Conservation (phyloP, 495 filamentous ascomycete genomes). For the Podospora pseudopauciseta region DNA sequence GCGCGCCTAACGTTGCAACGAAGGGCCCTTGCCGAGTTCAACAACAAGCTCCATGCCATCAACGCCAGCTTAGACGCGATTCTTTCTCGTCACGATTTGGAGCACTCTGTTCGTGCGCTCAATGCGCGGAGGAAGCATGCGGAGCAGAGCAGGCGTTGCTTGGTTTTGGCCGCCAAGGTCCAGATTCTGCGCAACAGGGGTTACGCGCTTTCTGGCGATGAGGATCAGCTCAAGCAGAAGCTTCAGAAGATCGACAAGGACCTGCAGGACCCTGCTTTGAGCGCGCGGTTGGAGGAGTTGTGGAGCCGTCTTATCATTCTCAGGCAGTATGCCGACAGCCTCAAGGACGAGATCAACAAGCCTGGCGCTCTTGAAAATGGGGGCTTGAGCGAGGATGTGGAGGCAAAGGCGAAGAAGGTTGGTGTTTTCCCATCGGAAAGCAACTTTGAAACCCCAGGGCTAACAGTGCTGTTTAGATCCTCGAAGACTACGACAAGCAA, state of each 20-base stretch:
- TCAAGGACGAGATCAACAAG: slow-evolving; percentile 78
- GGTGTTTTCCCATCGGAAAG: slow-evolving; percentile 22
- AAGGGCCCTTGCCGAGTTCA: slow-evolving; percentile 66
- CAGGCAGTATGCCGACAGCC: slow-evolving; percentile 68
- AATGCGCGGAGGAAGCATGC: slow-evolving; percentile 79
- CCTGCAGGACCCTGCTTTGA: slow-evolving; percentile 79
- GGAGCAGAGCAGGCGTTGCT: slow-evolving; percentile 72
- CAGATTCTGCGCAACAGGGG: slow-evolving; percentile 88
- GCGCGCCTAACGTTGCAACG: slow-evolving; percentile 75
- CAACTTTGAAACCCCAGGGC: slow-evolving; percentile 7
- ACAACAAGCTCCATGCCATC: slow-evolving; percentile 83
- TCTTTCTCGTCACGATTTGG: slow-evolving; percentile 76
- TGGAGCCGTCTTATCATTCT: slow-evolving; percentile 92
- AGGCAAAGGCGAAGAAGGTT: slow-evolving; percentile 84
- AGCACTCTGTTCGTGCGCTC: slow-evolving; percentile 71
- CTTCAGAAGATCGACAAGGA: slow-evolving; percentile 67
- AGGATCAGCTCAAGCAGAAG: slow-evolving; percentile 88
- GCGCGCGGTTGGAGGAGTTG: slow-evolving; percentile 84
- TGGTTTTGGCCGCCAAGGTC: slow-evolving; percentile 83
- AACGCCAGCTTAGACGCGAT: slow-evolving; percentile 76
- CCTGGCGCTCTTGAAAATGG: slow-evolving; percentile 47
- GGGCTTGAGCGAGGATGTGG: slow-evolving; percentile 68
- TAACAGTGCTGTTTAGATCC: slow-evolving; percentile 50
- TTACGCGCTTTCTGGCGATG: slow-evolving; percentile 85
- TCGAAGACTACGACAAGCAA: slow-evolving; percentile 87